A percentile compares a stretch with the other conserved stretches of the same genome.
phyloP scores from a whole-genome alignment of 1,284 basidiomycete genomes.

The Boletus sp. region DNA sequence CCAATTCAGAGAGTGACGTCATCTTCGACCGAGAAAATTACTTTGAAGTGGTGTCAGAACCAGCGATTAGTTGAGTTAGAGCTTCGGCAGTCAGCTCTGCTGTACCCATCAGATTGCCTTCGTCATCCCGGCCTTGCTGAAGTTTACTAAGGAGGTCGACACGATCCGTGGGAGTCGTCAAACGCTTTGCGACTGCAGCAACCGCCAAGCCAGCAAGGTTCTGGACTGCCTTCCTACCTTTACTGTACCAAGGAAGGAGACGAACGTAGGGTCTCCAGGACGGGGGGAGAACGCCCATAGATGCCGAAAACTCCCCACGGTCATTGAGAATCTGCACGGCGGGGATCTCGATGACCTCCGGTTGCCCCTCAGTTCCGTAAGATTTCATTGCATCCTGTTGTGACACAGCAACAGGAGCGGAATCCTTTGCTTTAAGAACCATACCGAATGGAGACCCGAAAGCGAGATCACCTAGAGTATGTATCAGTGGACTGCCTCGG shows the following conservation, averaged over 20 bases:
- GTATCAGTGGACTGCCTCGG: slow-evolving; percentile 6
- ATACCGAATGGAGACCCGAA: slow-evolving; percentile 90
- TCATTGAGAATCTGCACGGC: slow-evolving; percentile 87
- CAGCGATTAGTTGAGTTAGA: slow-evolving; percentile 81
- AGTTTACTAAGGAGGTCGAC: slow-evolving; percentile 80
- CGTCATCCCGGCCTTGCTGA: slow-evolving; percentile 71
- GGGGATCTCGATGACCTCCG: slow-evolving; percentile 60
- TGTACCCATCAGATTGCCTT: slow-evolving; percentile 73
- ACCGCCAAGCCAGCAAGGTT: slow-evolving; percentile 79
- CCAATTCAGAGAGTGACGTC: background rate
- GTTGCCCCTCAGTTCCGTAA: slow-evolving; percentile 46
- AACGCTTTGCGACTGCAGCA: slow-evolving; percentile 73
- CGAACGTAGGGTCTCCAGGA: slow-evolving; percentile 67
- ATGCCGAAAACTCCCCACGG: slow-evolving; percentile 83
- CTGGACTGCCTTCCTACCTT: slow-evolving; percentile 66
- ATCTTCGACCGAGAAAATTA: slow-evolving; percentile 31
- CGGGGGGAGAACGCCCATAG: slow-evolving; percentile 76
- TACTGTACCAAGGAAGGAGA: slow-evolving; percentile 72
- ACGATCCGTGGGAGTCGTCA: slow-evolving; percentile 61
- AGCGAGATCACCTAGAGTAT: slow-evolving; percentile 60
- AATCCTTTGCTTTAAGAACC: slow-evolving; percentile 73
- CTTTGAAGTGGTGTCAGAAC: slow-evolving; percentile 84
- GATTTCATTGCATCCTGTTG: slow-evolving; percentile 50
- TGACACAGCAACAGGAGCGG: slow-evolving; percentile 57
- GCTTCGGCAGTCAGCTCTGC: slow-evolving; percentile 86